Conservation (phyloP, 345 rosid genomes). For the Citrus cavaleriei region DNA sequence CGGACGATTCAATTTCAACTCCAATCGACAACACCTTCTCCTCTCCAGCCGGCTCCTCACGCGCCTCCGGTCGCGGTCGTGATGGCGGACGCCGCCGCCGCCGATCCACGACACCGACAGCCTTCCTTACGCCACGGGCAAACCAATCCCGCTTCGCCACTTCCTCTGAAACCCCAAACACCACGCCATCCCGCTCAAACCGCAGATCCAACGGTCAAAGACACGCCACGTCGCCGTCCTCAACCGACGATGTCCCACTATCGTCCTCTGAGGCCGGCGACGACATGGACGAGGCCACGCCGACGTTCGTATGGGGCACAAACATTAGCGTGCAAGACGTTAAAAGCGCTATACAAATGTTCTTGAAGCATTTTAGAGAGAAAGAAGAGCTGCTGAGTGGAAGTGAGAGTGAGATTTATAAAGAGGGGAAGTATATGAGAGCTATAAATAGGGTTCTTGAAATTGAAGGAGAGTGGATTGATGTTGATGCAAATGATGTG, state of each 20-base stretch:
- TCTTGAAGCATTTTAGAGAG: conserved; percentile 81
- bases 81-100: conserved; percentile 18
- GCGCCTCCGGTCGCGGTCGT: conserved; percentile 7
- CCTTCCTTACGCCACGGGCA: conserved; percentile 21
- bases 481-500: conserved; percentile 86
- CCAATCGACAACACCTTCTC: conserved; percentile 64
- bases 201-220: conserved; percentile 30
- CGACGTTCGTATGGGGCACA: conserved; percentile 94
- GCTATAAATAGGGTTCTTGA: conserved; percentile 70
- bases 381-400: conserved; percentile 25
- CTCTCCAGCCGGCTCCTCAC: conserved; percentile 34
- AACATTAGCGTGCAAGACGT: conserved; percentile 93
- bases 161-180: conserved; percentile 51
- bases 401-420: conserved; percentile 37
- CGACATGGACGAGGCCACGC: conserved; percentile 64
- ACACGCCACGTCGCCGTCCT: conserved; percentile 44
- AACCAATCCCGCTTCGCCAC: conserved; percentile 22
- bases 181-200: conserved; percentile 37
- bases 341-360: conserved; percentile 81
- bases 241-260: conserved; percentile 36
- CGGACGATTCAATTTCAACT: conserved; percentile 58
- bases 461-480: conserved; percentile 85
- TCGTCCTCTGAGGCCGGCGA: conserved; percentile 67
- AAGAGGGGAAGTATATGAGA: conserved; percentile 88
- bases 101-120: conserved; percentile 25